phyloP scores from a whole-genome alignment of 805 yeast genomes.

The Zygosaccharomyces lentus region DNA sequence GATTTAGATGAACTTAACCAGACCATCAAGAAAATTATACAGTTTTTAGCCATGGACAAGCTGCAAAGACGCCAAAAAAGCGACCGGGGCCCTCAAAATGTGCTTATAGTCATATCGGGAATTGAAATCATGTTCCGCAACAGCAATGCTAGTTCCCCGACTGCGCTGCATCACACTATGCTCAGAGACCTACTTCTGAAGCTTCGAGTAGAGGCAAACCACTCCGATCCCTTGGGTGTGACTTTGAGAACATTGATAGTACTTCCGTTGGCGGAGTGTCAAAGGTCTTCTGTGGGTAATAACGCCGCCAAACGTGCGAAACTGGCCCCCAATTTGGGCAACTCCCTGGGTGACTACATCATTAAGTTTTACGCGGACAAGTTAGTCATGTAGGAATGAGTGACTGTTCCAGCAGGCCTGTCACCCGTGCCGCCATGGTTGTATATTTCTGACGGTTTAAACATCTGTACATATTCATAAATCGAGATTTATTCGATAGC shows the following conservation, averaged over 20 bases:
- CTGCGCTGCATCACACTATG: slow-evolving; percentile 18
- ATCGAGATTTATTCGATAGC: not conserved
- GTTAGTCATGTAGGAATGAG: not conserved
- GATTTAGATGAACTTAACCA: slow-evolving; percentile 25
- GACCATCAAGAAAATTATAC: slow-evolving; percentile 17
- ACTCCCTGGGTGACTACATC: slow-evolving; percentile 25
- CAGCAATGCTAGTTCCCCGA: slow-evolving; percentile 18
- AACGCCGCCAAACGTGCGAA: slow-evolving; percentile 13
- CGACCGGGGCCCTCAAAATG: slow-evolving; percentile 4
- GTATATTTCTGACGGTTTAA: not conserved
- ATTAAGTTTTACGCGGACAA: slow-evolving; percentile 27
- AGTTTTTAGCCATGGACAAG: slow-evolving; percentile 10
- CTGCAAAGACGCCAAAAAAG: slow-evolving; percentile 3
- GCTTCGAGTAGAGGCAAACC: slow-evolving; percentile 21
- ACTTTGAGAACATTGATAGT: slow-evolving; percentile 11
- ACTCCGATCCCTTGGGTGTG: slow-evolving; percentile 4
- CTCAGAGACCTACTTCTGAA: slow-evolving; percentile 23
- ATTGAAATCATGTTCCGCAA: slow-evolving; percentile 30
- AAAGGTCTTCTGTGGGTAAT: not conserved
- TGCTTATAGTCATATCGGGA: slow-evolving; percentile 23
- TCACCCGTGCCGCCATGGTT: not conserved
- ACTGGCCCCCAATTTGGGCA: slow-evolving; percentile 16
- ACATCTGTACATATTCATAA: not conserved
- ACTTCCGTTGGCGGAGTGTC: slow-evolving; percentile 17
- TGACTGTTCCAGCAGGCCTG: not conserved